Evolutionary conservation across 1,284 basidiomycete species (phyloP), one percentile per base, ranked within the genome.

Genomic region (Moesziomyces sp.): DNA sequence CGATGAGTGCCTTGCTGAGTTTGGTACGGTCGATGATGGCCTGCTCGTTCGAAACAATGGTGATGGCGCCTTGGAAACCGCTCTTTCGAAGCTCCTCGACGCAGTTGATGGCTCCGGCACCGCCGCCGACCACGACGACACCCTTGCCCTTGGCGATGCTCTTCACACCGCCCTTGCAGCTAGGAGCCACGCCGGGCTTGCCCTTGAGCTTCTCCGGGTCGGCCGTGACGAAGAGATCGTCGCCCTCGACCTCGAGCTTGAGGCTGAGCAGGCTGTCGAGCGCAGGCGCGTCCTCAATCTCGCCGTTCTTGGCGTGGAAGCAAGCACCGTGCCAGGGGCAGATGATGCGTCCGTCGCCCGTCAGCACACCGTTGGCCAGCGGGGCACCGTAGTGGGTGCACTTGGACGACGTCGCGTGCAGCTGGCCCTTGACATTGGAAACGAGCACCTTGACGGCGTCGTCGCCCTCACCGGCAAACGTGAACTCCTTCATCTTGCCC

Each of bases 251-350:
- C 63, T 89, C 86, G 48, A 80, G 88, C 68, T 90, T 88, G 88
- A 94, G 96, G 3, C 89, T 90, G 84, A 93, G 91, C 47, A 97
- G 85, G n/a, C 91, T 90, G 80, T 90, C 88, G 21, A 94, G 91
- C 11, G 93, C 94, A 9, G 94, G 94, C 0, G 93, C 91, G 84
- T 97, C 94, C 87, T 97, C 93, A 58, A 85, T 85, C 55, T 88
- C 87, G 46, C 86, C 86, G 3, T 79, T 82, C 43, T 75, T 77
- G 69, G 93, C 88, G 76, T 92, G 91, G 88, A 95, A 96, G 86
- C 93, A 95, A 40, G 94, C 93, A 86, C 93, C 93, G 84, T 95
- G 93, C 93, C 93, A 95, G 8, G 93, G 93, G 82, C 92, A 84
- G 52, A 92, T 89, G 43, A 95, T 88, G 72, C 92, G 86, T 8